Percentiles rank a stretch among this genome's conserved stretches.
These are phyloP conservation scores for Epichloe elymi DNA, from an alignment of 2,329 filamentous ascomycete genomes.

Conservation along the genomic window DNA sequence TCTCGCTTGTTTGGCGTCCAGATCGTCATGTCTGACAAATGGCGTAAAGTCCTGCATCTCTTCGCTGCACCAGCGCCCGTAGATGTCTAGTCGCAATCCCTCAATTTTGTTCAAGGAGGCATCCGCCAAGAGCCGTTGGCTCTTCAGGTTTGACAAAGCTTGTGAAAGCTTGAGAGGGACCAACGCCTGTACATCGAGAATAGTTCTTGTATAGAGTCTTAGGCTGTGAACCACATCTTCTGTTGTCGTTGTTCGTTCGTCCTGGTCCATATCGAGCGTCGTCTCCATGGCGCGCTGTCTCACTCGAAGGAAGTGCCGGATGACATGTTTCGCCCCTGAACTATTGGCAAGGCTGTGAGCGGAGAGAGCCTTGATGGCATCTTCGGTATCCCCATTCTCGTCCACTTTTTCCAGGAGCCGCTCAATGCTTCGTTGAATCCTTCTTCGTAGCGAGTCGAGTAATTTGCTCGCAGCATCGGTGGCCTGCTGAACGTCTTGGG, in stretches of 20 bases:
- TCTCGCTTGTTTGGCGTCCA: constrained; percentile 45
- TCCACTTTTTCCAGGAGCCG: constrained; percentile 53
- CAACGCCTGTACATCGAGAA: constrained; percentile 64
- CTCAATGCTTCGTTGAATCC: constrained; percentile 54
- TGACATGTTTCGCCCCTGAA: constrained; percentile 64
- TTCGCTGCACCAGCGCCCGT: constrained; percentile 66
- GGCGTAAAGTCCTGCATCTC: constrained; percentile 78
- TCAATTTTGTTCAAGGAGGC: constrained; percentile 50
- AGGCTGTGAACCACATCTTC: constrained; percentile 50
- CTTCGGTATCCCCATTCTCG: constrained; percentile 31
- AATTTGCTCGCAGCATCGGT: constrained; percentile 52
- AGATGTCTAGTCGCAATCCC: constrained; percentile 63
- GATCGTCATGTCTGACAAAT: constrained; percentile 71
- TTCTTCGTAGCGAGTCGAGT: constrained; percentile 46
- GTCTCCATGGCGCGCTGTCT: constrained; percentile 55
- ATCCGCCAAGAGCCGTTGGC: constrained; percentile 59
- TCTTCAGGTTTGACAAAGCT: constrained; percentile 55
- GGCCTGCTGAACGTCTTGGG: constrained; percentile 20
- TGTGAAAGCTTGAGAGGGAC: constrained; percentile 61
- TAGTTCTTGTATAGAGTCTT: constrained; percentile 60
- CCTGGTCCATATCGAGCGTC: constrained; percentile 41
- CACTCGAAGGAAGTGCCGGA: constrained; percentile 65
- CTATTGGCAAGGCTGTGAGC: constrained; percentile 74
- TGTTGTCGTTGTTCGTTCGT: constrained; percentile 23
- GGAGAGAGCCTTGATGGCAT: constrained; percentile 60